Conservation (phyloP, 306 rosid genomes). For the Cercis canadensis region DNA sequence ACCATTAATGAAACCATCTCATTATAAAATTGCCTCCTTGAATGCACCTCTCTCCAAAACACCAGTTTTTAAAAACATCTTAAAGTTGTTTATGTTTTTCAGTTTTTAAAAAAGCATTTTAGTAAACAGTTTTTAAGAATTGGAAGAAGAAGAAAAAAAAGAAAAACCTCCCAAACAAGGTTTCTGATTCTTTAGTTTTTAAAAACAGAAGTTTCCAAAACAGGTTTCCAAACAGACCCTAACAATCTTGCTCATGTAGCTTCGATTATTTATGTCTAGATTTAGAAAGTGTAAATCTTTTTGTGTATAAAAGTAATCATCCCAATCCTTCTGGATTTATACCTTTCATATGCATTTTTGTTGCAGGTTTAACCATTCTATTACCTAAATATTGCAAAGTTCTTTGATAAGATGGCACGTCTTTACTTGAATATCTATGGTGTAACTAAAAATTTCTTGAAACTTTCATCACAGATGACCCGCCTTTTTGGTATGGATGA, state of each 20-base stretch:
- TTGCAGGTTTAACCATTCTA: constrained; percentile 2
- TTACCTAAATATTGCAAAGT: constrained; percentile 14
- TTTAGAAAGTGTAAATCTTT: constrained; percentile 8
- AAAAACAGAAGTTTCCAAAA: no score
- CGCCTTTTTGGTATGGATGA: constrained; percentile 93
- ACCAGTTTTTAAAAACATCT: no score
- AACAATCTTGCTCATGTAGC: neutral
- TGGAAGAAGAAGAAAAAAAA: no score
- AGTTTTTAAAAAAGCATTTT: no score
- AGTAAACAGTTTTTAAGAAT: no score
- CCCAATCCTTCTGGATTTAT: constrained; percentile 4
- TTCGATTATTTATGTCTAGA: neutral
- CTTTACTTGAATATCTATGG: constrained; percentile 21
- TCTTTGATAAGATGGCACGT: constrained; percentile 23
- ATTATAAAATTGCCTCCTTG: no score
- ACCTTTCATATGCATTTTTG: neutral
- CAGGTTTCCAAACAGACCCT: no score
- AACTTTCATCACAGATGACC: constrained; percentile 67
- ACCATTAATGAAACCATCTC: no score
- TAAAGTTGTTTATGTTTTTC: no score
- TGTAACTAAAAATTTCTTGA: constrained; percentile 13
- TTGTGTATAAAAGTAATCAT: neutral
- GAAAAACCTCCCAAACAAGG: no score
- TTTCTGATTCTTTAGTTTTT: no score
- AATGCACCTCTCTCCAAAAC: no score